Evolutionary conservation across 805 yeast species (phyloP).

Genomic region (Candida awuae): DNA sequence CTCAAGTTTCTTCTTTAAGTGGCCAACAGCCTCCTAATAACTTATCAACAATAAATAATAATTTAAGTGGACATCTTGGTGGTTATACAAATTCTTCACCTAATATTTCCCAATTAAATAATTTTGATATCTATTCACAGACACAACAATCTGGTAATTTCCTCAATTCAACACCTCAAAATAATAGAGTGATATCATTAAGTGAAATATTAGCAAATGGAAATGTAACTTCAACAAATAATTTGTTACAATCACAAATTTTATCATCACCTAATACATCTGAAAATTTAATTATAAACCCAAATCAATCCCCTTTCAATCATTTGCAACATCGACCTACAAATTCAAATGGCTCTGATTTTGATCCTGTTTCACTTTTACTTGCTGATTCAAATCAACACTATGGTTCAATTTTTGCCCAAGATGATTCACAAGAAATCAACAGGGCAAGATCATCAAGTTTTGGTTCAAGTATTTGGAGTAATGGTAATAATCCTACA

Average conservation of each 20-base stretch:
- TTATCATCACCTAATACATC: background rate
- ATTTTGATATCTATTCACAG: slow-evolving; percentile 9
- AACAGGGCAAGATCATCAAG: slow-evolving; percentile 28
- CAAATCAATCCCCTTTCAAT: slow-evolving; percentile 9
- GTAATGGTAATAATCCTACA: slow-evolving; percentile 16
- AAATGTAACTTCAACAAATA: background rate
- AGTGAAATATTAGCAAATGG: slow-evolving; percentile 11
- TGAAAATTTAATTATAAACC: background rate
- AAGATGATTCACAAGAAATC: background rate
- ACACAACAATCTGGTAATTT: background rate
- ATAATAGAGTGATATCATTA: slow-evolving; percentile 15
- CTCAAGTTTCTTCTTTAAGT: background rate
- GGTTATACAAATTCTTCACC: slow-evolving; percentile 9
- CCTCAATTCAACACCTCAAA: slow-evolving; percentile 8
- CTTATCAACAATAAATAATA: background rate
- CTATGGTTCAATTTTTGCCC: slow-evolving; percentile 2
- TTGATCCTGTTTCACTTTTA: background rate
- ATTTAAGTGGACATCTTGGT: background rate
- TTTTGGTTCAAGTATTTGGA: slow-evolving; percentile 32
- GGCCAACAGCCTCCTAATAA: slow-evolving; percentile 2
- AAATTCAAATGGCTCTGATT: background rate
- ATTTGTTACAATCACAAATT: background rate
- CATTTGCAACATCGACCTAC: background rate
- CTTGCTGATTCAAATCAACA: slow-evolving; percentile 2
- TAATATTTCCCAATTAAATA: slow-evolving; percentile 8